Conservation (phyloP, 257 asterid species). For the Plantago ovata region DNA sequence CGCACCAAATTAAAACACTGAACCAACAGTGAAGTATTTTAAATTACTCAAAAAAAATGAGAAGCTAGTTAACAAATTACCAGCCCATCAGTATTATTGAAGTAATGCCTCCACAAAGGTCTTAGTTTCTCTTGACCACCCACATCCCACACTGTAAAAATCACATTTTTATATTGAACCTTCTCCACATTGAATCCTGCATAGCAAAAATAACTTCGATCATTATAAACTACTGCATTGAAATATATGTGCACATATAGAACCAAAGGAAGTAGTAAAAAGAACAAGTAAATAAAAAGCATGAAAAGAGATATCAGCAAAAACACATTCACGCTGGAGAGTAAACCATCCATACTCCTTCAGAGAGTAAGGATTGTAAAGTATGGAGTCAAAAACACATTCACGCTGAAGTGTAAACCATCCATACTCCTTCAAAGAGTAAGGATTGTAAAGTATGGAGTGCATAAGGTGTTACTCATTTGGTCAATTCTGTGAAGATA, state of each 20-base stretch:
- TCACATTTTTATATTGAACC: constrained; percentile 89
- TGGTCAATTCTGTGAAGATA: background rate
- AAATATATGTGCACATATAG: constrained; percentile 6
- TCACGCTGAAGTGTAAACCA: constrained; percentile 1
- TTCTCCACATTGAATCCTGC: constrained; percentile 98
- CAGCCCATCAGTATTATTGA: constrained; percentile 91
- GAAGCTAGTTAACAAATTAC: constrained; percentile 32
- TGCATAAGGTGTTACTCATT: background rate
- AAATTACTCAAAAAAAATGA: background rate
- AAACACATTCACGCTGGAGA: background rate
- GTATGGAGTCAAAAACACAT: constrained; percentile 7
- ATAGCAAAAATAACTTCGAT: constrained; percentile 26
- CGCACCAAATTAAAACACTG: background rate
- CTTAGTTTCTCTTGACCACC: constrained; percentile 95
- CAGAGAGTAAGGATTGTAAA: constrained; percentile 8
- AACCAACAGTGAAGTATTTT: constrained; percentile 8
- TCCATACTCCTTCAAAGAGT: background rate
- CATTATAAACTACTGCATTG: constrained; percentile 16
- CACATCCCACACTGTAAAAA: constrained; percentile 97
- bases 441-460: constrained; percentile 8
- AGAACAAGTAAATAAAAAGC: constrained; percentile 5
- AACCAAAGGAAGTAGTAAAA: background rate
- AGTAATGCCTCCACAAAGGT: constrained; percentile 98
- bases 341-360: background rate
- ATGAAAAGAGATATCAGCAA: background rate